Base-by-base conservation (phyloP, 1,139 yeast genomes). In the Sugiyamaella xylanicola region DNA sequence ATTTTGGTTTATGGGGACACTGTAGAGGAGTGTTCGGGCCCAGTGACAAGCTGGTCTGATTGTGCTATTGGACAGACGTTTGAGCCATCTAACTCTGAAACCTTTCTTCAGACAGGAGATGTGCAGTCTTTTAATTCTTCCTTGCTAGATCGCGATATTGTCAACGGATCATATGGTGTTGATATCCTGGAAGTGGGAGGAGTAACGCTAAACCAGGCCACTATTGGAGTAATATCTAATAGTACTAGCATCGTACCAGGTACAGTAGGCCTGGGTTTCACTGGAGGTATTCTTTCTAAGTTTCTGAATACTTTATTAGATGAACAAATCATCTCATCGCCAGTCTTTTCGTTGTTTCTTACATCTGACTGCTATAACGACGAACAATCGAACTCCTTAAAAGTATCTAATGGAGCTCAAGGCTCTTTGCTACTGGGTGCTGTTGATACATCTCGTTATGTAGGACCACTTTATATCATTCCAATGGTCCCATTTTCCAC, bases 371-470 rank as follows among this genome's bases (percentile, higher is more conserved):
- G 52, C 21, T 29, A 37, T 19, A 35, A 29, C 20, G 43, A 42
- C 32, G 39, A 43, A n/a, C 29, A 41, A 19, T 19, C 37, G 36
- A 43, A 36, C 37, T 36, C 41, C 9, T 13, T 37, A 2, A 32
- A 27, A 20, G 13, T 22, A 20, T 9, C 48, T 9, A 32, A 48
- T 17, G 44, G 46, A 3, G 4, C 43, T 15, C 21, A 25, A n/a
- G 65, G 63, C 1, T 46, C 54, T 16, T 47, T 65, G 22, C 51
- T 59, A 42, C 52, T 65, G 21, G 68, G 67, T 3, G 65, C 64
- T 3, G 61, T 65, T 11, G 65, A 65, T 48, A 51, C 62, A 4
- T 37, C 62, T 3, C 48, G 44, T 15, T 61, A 47, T 45, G 37
- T 42, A 17, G 65, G 59, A n/a, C 48, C 57, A n/a, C 55, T 65